Conservation (phyloP, 352 stramenopile genomes). For the Blastocystis sp. region DNA sequence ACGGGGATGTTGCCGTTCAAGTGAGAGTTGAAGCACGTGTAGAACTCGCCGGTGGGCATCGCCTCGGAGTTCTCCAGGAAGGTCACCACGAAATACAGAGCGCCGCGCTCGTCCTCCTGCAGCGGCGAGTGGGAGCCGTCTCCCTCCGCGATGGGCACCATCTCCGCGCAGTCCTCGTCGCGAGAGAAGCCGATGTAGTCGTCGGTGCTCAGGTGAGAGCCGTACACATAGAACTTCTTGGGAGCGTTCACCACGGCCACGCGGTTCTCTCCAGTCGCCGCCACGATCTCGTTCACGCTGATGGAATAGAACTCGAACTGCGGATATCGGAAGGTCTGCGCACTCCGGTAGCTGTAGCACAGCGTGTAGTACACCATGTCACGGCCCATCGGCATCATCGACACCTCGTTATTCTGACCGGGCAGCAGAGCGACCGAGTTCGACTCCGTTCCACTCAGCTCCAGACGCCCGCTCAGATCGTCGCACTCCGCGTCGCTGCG, state of each 20-base stretch:
- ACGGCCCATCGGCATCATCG: background rate
- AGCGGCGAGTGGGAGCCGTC: constrained; percentile 22
- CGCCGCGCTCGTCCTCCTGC: background rate
- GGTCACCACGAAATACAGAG: background rate
- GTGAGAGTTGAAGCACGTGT: constrained; percentile 15
- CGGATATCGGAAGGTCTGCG: background rate
- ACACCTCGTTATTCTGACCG: background rate
- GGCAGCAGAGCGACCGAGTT: background rate
- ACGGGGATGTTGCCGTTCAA: constrained; percentile 44
- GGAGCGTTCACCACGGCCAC: constrained; percentile 17
- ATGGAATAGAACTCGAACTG: constrained; percentile 46
- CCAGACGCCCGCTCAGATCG: background rate
- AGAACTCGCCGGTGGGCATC: background rate
- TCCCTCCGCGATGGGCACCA: constrained; percentile 34
- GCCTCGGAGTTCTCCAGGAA: constrained; percentile 27
- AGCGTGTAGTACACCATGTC: background rate
- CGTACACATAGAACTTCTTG: constrained; percentile 26
- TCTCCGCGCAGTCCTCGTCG: background rate
- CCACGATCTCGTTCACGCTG: background rate
- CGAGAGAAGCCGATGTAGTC: constrained; percentile 27
- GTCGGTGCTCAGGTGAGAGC: background rate
- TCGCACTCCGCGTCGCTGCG: background rate
- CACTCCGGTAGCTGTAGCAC: constrained; percentile 17
- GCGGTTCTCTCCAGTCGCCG: background rate
- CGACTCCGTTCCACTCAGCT: background rate